Evolutionary conservation across 441 rosid genomes (phyloP).

Genomic region (Monsonia emarginata): DNA sequence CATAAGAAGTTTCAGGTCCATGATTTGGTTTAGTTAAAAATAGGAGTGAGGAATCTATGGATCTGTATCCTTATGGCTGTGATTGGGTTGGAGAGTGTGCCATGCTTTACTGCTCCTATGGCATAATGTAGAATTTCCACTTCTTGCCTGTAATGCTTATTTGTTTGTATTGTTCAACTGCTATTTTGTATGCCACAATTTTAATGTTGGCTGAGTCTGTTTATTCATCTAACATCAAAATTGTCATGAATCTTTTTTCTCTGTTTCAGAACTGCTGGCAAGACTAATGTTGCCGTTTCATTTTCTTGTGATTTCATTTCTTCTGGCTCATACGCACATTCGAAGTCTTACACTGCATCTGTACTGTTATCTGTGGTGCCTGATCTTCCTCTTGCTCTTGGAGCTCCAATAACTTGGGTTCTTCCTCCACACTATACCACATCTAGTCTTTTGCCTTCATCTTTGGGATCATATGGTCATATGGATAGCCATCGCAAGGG

Average conservation of each 20-base stretch:
- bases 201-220: neutral
- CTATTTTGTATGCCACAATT: neutral
- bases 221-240: slow-evolving; percentile 9
- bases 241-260: slow-evolving; percentile 26
- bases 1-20: neutral
- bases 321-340: slow-evolving; percentile 47
- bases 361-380: slow-evolving; percentile 55
- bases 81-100: neutral
- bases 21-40: neutral
- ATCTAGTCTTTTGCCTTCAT: slow-evolving; percentile 58
- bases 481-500: slow-evolving; percentile 63
- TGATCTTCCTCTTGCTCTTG: slow-evolving; percentile 83
- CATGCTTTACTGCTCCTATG: neutral
- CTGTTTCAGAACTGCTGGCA: slow-evolving; percentile 66
- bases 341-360: slow-evolving; percentile 60
- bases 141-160: neutral
- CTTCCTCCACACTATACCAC: slow-evolving; percentile 82
- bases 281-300: slow-evolving; percentile 48
- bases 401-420: slow-evolving; percentile 79
- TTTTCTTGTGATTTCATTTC: slow-evolving; percentile 72
- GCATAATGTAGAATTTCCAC: neutral
- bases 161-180: too few relatives aligned
- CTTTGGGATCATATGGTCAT: slow-evolving; percentile 38
- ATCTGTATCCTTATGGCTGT: neutral
- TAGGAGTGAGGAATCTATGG: neutral